Conservation (phyloP, 306 rosid species). For the Cicer chorassanicum region DNA sequence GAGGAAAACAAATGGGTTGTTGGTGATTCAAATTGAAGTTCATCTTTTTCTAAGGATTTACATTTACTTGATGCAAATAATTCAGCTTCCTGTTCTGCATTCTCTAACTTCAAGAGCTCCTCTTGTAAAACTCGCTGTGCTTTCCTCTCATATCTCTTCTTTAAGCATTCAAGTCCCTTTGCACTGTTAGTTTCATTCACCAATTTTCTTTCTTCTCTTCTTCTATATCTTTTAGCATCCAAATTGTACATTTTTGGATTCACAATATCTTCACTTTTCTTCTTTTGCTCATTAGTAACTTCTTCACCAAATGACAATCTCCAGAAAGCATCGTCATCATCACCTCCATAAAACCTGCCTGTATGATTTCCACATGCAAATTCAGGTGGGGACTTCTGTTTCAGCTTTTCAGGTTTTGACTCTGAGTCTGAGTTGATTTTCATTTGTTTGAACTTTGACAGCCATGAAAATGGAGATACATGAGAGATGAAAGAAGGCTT, state of each 20-base stretch:
- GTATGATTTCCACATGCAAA: constrained; percentile 35
- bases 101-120: constrained; percentile 51
- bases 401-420: constrained; percentile 46
- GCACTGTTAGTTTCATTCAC: constrained; percentile 44
- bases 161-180: constrained; percentile 54
- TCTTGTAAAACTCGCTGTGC: constrained; percentile 49
- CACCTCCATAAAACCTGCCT: constrained; percentile 58
- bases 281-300: constrained; percentile 44
- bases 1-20: constrained; percentile 46
- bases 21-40: constrained; percentile 52
- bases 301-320: constrained; percentile 81
- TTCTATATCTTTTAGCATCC: constrained; percentile 50
- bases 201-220: constrained; percentile 44
- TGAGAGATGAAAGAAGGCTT: constrained; percentile 70
- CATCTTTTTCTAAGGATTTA: constrained; percentile 42
- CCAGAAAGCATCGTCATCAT: constrained; percentile 68
- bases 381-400: constrained; percentile 50
- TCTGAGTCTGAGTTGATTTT: constrained; percentile 55
- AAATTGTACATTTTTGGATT: constrained; percentile 43
- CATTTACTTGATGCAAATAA: constrained; percentile 46
- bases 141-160: constrained; percentile 53
- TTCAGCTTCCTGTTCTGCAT: constrained; percentile 46
- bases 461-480: constrained; percentile 76
- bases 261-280: constrained; percentile 48
- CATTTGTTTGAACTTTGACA: constrained; percentile 88